Conservation (phyloP, 345 rosid species). For the Litchi chinensis region DNA sequence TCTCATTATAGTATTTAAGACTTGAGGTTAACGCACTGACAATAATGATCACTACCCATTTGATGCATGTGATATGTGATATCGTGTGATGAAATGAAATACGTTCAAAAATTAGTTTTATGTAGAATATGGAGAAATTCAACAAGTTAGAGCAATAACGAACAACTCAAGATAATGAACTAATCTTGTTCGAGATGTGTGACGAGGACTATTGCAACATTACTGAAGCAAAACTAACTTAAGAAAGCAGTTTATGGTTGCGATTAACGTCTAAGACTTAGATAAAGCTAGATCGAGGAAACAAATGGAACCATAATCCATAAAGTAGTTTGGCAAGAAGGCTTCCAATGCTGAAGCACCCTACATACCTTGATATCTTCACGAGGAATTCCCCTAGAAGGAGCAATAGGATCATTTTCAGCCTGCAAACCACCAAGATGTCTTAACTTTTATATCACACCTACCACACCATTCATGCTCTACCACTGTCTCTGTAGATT, state of each 20-base stretch:
- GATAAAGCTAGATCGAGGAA: neutral
- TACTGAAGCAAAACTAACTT: neutral
- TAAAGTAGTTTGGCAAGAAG: neutral
- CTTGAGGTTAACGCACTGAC: no score
- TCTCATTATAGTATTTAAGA: no score
- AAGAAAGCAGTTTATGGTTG: neutral
- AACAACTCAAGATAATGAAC: neutral
- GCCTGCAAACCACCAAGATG: constrained; percentile 53
- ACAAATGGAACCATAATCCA: neutral
- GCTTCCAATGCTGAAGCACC: neutral
- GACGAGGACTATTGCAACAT: neutral
- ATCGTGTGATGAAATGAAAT: neutral
- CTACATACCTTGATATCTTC: constrained; percentile 72
- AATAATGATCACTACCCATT: neutral
- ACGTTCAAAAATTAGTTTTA: no score
- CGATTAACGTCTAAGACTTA: neutral
- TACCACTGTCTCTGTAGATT: neutral
- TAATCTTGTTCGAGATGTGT: neutral
- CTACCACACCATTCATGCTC: neutral
- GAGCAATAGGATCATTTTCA: constrained; percentile 90
- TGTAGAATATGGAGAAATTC: neutral
- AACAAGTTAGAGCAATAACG: neutral
- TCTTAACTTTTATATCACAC: neutral
- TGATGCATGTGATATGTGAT: neutral
- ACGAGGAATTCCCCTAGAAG: constrained; percentile 80